Base-by-base conservation (phyloP, 805 yeast species). In the Metschnikowia chrysomelidarum region DNA sequence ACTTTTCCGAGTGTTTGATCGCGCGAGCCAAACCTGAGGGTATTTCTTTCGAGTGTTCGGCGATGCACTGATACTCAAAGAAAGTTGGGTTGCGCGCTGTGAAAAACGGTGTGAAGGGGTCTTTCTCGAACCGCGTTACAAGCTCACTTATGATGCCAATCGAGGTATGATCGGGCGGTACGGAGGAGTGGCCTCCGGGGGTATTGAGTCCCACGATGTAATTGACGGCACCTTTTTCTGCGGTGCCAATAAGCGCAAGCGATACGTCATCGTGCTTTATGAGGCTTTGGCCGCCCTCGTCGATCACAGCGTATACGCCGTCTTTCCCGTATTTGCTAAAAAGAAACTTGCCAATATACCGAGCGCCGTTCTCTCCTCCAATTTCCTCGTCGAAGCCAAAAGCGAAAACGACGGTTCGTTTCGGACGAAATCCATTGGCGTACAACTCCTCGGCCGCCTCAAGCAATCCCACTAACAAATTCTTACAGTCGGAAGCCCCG, bases 101-200 rank as follows among this genome's bases (percentile, higher is more conserved):
- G 24, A 84, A 57, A 9, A 60, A 41, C 1, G 80, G 65, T 14
- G 58, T 52, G 50, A 64, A 80, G 5, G 80, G 80, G 38, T 73
- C 69, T 7, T 56, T 54, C 55, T 87, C 95, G 28, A 85, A 62
- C 13, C 56, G 47, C 5, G 64, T 56, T 11, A 80, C 65, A 34
- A 85, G 62, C 37, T 80, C 78, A 4, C 86, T 67, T 29, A 80
- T 64, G 22, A 85, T 71, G 7, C 94, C 95, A 60, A 87, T 84
- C 2, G 82, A 70, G 4, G 93, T 84, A 51, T 86, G 93, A 29
- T 76, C 80, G 2, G 89, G 91, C 7, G 94, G 91, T 11, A 72
- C 57, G 5, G 89, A 81, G 1, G 89, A 77, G 53, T 84, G 94
- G 7, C 94, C 95, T 21, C 94, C 93, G 10, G 78, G 76, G 5